Percentiles rank a stretch among this genome's conserved stretches.
phyloP scores from a whole-genome alignment of 306 rosid species.

The Acacia crassicarpa region DNA sequence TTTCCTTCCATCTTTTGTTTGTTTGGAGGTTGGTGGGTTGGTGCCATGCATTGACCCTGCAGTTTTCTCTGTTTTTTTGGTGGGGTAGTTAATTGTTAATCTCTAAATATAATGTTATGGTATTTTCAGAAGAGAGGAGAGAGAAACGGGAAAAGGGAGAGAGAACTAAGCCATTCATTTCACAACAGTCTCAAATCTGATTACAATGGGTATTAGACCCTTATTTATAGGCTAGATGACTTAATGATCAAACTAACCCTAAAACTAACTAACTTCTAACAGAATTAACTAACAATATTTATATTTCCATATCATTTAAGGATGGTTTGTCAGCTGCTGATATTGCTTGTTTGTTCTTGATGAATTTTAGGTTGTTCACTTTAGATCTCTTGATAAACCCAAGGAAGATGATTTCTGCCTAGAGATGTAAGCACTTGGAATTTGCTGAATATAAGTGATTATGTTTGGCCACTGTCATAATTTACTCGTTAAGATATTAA shows the following conservation, averaged over 20 bases:
- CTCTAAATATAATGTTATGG: not conserved
- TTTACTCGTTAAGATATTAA: constrained; percentile 5
- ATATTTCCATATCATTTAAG: too few species aligned
- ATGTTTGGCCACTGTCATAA: constrained; percentile 12
- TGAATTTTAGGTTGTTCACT: constrained; percentile 80
- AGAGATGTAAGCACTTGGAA: constrained; percentile 64
- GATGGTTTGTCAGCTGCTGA: constrained; percentile 21
- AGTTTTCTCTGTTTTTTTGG: not conserved
- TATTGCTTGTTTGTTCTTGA: constrained; percentile 13
- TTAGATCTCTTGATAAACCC: constrained; percentile 80
- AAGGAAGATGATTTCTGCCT: constrained; percentile 86
- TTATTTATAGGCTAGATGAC: too few species aligned
- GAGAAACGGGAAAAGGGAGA: too few species aligned
- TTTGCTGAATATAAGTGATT: constrained; percentile 27
- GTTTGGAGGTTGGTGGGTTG: not conserved
- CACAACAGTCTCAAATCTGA: too few species aligned
- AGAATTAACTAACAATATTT: too few species aligned
- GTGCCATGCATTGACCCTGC: not conserved
- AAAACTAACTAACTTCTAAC: too few species aligned
- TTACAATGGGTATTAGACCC: too few species aligned
- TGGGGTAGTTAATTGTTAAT: not conserved
- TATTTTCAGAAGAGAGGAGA: too few species aligned
- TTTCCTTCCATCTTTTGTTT: not conserved
- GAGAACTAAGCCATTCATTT: too few species aligned
- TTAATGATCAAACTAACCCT: too few species aligned